phyloP scores from a whole-genome alignment of 257 asterid genomes.

The Nicotiana attenuata region DNA sequence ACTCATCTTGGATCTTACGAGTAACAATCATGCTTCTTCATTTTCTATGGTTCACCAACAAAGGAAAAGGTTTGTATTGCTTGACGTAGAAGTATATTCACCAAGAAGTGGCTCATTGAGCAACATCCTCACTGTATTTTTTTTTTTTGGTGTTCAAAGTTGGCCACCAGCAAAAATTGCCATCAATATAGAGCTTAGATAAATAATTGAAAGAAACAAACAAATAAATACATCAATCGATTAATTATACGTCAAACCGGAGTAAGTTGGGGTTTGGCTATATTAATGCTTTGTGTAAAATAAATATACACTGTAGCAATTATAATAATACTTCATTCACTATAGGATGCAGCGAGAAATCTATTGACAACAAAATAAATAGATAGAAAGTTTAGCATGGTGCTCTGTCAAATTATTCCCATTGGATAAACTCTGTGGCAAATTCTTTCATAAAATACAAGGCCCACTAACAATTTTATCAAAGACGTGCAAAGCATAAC shows the following conservation, averaged over 20 bases:
- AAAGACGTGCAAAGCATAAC: neutral
- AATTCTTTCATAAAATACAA: neutral
- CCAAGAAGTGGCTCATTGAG: neutral
- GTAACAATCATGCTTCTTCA: constrained; percentile 72
- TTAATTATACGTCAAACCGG: neutral
- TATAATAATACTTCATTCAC: neutral
- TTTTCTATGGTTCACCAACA: constrained; percentile 90
- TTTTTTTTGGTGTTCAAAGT: neutral
- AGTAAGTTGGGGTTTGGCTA: neutral
- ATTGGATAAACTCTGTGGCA: neutral
- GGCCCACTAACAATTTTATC: neutral
- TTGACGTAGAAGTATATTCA: neutral
- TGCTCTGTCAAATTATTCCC: neutral
- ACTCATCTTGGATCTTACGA: constrained; percentile 75
- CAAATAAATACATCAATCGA: neutral
- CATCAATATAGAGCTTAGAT: neutral
- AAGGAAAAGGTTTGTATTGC: constrained; percentile 55
- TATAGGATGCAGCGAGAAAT: neutral
- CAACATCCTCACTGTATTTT: neutral
- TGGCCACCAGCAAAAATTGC: neutral
- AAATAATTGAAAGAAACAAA: neutral
- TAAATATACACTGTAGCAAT: neutral
- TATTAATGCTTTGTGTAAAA: neutral
- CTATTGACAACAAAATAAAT: neutral
- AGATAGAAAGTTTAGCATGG: neutral